Evolutionary conservation across 495 filamentous ascomycete genomes (phyloP).

Genomic region (Recurvomyces mirabilis): DNA sequence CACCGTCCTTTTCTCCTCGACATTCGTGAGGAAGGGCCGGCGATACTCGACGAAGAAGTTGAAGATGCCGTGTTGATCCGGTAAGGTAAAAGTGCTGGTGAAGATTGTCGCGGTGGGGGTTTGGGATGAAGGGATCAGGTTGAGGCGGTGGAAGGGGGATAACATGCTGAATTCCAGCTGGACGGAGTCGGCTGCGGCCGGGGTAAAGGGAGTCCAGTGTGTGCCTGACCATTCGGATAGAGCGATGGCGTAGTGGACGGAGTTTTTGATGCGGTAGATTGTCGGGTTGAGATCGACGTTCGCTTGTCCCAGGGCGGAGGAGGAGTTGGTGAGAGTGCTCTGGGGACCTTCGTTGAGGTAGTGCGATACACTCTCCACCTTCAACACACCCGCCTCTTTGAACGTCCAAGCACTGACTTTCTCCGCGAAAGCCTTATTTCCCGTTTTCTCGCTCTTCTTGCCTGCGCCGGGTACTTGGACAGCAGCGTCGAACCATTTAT

Average conservation of each 20-base stretch:
- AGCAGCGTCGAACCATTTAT: conserved; percentile 80
- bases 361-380: conserved; percentile 74
- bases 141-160: conserved; percentile 90
- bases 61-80: conserved; percentile 97
- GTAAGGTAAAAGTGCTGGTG: conserved; percentile 63
- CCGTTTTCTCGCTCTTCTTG: conserved; percentile 43
- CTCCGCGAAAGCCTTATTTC: conserved; percentile 77
- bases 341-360: conserved; percentile 50
- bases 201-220: conserved; percentile 59
- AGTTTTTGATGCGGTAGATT: conserved; percentile 95
- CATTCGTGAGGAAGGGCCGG: conserved; percentile 74
- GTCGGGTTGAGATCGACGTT: conserved; percentile 66
- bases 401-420: conserved; percentile 83
- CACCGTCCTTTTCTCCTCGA: conserved; percentile 92
- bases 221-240: conserved; percentile 60
- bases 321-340: conserved; percentile 25
- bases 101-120: conserved; percentile 63
- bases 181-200: conserved; percentile 56
- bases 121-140: conserved; percentile 44
- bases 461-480: conserved; percentile 48
- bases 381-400: conserved; percentile 81
- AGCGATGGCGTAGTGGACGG: conserved; percentile 83
- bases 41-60: conserved; percentile 94
- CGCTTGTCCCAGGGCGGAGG: neutral
- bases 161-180: conserved; percentile 99